Conservation (phyloP, 1,284 basidiomycete genomes). For the Malassezia dermatis region DNA sequence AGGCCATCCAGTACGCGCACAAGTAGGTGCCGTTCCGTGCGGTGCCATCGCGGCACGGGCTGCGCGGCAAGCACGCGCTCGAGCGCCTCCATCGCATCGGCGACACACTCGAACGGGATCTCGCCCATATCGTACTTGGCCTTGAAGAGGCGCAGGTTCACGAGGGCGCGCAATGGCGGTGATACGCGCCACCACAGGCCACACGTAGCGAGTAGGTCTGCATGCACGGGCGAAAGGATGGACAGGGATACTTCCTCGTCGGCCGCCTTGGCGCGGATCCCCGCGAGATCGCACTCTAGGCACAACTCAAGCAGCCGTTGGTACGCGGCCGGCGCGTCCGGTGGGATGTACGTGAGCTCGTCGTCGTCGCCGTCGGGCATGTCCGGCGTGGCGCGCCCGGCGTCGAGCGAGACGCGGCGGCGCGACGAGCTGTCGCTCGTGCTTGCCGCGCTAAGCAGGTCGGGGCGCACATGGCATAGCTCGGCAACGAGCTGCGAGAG, state of each 20-base stretch:
- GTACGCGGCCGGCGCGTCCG: slow-evolving; percentile 75
- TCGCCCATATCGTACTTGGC: slow-evolving; percentile 78
- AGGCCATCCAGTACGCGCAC: slow-evolving; percentile 48
- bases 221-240: slow-evolving; percentile 71
- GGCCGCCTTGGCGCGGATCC: slow-evolving; percentile 80
- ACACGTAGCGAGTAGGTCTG: slow-evolving; percentile 75
- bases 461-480: slow-evolving; percentile 77
- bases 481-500: slow-evolving; percentile 77
- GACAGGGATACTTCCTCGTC: slow-evolving; percentile 91
- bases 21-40: slow-evolving; percentile 60
- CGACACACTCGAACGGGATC: slow-evolving; percentile 82
- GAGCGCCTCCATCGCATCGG: slow-evolving; percentile 67
- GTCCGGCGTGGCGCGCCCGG: background rate
- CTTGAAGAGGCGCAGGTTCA: slow-evolving; percentile 77
- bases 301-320: slow-evolving; percentile 71
- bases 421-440: slow-evolving; percentile 9
- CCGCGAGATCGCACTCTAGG: slow-evolving; percentile 73
- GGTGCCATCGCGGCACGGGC: slow-evolving; percentile 59
- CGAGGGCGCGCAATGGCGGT: slow-evolving; percentile 64
- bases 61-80: slow-evolving; percentile 61
- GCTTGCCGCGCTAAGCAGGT: slow-evolving; percentile 62
- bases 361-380: slow-evolving; percentile 18
- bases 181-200: slow-evolving; percentile 80
- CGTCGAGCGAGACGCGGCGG: background rate
- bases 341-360: slow-evolving; percentile 72